A percentile compares a stretch with the other conserved stretches of the same genome.
Conservation (phyloP, 768 basidiomycete genomes). For the Mycena epipterygia region DNA sequence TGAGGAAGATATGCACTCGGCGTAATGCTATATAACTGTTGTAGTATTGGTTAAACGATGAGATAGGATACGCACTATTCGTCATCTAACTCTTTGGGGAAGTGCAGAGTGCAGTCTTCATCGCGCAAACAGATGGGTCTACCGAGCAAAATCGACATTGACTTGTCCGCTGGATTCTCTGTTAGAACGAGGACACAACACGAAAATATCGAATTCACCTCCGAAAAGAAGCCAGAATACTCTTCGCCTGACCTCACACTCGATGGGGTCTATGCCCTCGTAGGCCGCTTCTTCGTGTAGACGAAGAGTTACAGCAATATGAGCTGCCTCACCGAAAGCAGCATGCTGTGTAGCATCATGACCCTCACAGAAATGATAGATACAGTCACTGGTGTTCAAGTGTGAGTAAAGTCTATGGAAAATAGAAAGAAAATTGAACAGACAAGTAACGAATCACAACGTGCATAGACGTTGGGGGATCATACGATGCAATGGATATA, state of each 20-base stretch:
- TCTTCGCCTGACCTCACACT: slow-evolving; percentile 88
- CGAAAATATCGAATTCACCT: slow-evolving; percentile 60
- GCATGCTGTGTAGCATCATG: slow-evolving; percentile 91
- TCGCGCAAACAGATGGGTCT: slow-evolving; percentile 89
- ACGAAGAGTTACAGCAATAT: slow-evolving; percentile 84
- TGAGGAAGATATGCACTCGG: slow-evolving; percentile 86
- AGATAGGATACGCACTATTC: slow-evolving; percentile 76
- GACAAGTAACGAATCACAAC: slow-evolving; percentile 93
- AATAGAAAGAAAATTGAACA: slow-evolving; percentile 45
- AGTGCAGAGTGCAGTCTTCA: slow-evolving; percentile 92
- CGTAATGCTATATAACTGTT: slow-evolving; percentile 73
- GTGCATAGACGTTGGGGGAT: slow-evolving; percentile 87
- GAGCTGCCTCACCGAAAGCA: slow-evolving; percentile 88
- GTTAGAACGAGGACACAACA: slow-evolving; percentile 27
- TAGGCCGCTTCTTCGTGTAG: slow-evolving; percentile 92
- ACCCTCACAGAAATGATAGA: slow-evolving; percentile 92
- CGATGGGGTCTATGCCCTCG: slow-evolving; percentile 86
- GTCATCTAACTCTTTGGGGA: slow-evolving; percentile 90
- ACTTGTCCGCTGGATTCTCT: slow-evolving; percentile 79
- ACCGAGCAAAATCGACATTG: slow-evolving; percentile 87
- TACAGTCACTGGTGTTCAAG: slow-evolving; percentile 71
- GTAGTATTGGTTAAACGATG: slow-evolving; percentile 46
- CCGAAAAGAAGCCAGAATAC: slow-evolving; percentile 93
- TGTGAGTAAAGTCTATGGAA: slow-evolving; percentile 24
- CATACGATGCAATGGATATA: slow-evolving; percentile 84